phyloP scores from a whole-genome alignment of 2,329 filamentous ascomycete species.

The Phaeosphaeria sp. region DNA sequence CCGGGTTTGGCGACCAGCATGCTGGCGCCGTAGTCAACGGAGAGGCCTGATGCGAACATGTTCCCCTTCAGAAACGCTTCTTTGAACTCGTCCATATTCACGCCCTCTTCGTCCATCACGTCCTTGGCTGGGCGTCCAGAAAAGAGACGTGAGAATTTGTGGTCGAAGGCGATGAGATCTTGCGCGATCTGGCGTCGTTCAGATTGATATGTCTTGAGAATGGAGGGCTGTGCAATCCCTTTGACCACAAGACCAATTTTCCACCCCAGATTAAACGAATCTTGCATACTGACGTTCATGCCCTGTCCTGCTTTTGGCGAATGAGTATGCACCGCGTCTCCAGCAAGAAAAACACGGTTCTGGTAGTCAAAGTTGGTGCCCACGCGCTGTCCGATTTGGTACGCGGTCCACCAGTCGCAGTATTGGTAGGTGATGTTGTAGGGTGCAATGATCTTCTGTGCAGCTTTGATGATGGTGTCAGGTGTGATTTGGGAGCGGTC shows the following conservation, averaged over 20 bases:
- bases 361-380: constrained; percentile 62
- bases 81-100: constrained; percentile 69
- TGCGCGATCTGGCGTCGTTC: constrained; percentile 67
- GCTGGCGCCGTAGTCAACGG: constrained; percentile 65
- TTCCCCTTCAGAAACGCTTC: constrained; percentile 64
- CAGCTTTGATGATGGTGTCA: constrained; percentile 66
- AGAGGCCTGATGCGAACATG: constrained; percentile 64
- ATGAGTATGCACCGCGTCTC: constrained; percentile 67
- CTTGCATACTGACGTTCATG: constrained; percentile 77
- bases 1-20: constrained; percentile 62
- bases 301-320: constrained; percentile 71
- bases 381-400: constrained; percentile 71
- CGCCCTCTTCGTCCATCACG: constrained; percentile 65
- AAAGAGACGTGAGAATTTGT: constrained; percentile 56
- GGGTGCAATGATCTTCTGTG: constrained; percentile 69
- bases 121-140: constrained; percentile 62
- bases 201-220: constrained; percentile 60
- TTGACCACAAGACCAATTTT: constrained; percentile 60
- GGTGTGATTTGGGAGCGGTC: constrained; percentile 69
- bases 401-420: constrained; percentile 72
- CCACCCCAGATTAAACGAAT: constrained; percentile 66
- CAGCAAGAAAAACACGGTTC: constrained; percentile 71
- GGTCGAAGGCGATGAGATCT: constrained; percentile 66
- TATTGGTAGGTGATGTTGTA: constrained; percentile 71
- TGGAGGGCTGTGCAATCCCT: constrained; percentile 45